These are phyloP conservation scores for Tremella mesenterica DNA, from an alignment of 768 basidiomycete genomes.

Conservation along the genomic window DNA sequence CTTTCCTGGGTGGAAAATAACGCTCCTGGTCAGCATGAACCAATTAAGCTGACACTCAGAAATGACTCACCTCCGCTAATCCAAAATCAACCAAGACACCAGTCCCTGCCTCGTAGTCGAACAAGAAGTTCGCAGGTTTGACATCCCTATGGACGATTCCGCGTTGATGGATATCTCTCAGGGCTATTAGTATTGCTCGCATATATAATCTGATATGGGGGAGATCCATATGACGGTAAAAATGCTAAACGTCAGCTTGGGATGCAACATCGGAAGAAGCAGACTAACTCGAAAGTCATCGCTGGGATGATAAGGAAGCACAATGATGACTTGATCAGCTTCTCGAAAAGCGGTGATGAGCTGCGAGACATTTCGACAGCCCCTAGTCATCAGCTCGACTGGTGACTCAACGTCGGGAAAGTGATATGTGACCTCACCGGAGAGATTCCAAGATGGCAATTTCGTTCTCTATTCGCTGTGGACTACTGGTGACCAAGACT, in stretches of 20 bases:
- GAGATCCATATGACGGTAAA: conserved; percentile 65
- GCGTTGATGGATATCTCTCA: conserved; percentile 77
- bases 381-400: conserved; percentile 49
- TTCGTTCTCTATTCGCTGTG: conserved; percentile 85
- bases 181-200: conserved; percentile 77
- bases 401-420: neutral
- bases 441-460: conserved; percentile 74
- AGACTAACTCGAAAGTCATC: conserved; percentile 81
- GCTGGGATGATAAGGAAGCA: conserved; percentile 88
- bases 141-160: conserved; percentile 92
- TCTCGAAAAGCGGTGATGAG: conserved; percentile 88
- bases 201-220: conserved; percentile 75
- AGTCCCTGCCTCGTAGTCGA: conserved; percentile 69
- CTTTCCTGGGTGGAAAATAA: conserved; percentile 33
- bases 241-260: conserved; percentile 50
- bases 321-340: conserved; percentile 81
- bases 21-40: conserved; percentile 15
- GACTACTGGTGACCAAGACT: conserved; percentile 93
- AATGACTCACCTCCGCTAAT: conserved; percentile 70
- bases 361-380: conserved; percentile 80
- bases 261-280: neutral
- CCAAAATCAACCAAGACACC: conserved; percentile 94
- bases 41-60: neutral
- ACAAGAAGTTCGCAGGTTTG: conserved; percentile 95
- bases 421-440: conserved; percentile 42